A percentile compares a stretch with the other conserved stretches of the same genome.
Evolutionary conservation across 805 yeast genomes (phyloP).

Genomic region (Candida oleophila): DNA sequence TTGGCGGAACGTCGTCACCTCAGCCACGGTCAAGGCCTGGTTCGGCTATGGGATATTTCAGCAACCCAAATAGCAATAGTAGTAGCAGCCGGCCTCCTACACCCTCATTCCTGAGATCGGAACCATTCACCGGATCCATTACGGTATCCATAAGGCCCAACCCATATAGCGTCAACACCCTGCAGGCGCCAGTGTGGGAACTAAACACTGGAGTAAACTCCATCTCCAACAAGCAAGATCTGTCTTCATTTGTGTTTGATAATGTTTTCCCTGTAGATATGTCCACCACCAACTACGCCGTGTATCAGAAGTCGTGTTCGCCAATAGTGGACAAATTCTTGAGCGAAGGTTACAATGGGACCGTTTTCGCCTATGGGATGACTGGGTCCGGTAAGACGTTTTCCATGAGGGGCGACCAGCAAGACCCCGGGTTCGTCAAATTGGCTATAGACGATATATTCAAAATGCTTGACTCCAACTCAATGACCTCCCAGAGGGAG

Average conservation of each 20-base stretch:
- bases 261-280: slow-evolving; percentile 64
- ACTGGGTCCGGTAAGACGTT: slow-evolving; percentile 92
- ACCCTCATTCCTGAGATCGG: slow-evolving; percentile 28
- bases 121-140: slow-evolving; percentile 67
- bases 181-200: slow-evolving; percentile 42
- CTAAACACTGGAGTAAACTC: slow-evolving; percentile 38
- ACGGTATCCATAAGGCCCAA: slow-evolving; percentile 77
- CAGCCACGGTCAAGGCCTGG: slow-evolving; percentile 31
- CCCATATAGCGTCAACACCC: slow-evolving; percentile 47
- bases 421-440: slow-evolving; percentile 71
- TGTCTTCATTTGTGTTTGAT: slow-evolving; percentile 68
- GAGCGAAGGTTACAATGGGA: slow-evolving; percentile 77
- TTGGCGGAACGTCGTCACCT: slow-evolving; percentile 25
- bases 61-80: slow-evolving; percentile 3
- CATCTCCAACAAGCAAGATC: slow-evolving; percentile 53
- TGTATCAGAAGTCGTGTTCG: slow-evolving; percentile 58
- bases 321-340: slow-evolving; percentile 52
- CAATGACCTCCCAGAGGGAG: slow-evolving; percentile 21
- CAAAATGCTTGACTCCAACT: slow-evolving; percentile 34
- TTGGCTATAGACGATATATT: slow-evolving; percentile 64
- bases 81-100: slow-evolving; percentile 34
- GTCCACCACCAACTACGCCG: slow-evolving; percentile 48
- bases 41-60: slow-evolving; percentile 28
- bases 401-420: slow-evolving; percentile 72
- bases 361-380: slow-evolving; percentile 93